Evolutionary conservation across 164 flowering plant species (phyloP), one percentile per base, ranked within the genome.

Genomic region (Magnolia changhungtana): DNA sequence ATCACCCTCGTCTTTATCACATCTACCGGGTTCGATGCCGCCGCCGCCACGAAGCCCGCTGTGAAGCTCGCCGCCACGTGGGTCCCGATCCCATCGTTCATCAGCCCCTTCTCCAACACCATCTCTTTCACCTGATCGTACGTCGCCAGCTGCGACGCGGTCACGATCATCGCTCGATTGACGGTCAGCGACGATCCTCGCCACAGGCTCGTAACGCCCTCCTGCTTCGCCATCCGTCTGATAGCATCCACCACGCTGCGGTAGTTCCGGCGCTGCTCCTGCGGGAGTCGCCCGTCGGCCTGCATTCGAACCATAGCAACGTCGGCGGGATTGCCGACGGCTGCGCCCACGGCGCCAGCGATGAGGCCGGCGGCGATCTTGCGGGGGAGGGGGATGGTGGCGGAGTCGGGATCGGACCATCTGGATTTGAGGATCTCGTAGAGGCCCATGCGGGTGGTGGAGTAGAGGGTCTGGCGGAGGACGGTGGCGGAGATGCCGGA

Each of bases 221-320:
- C 98, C 72, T 80, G 83, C 64, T 82, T 86, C 0, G 82, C 7
- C 94, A 92, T 94, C 23, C 82, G 82, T 1, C 81, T 50, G 24
- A 94, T 89, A 2, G 98, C 98, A 72, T 94, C 97, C 20, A 84
- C 75, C 8, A 91, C 97, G 82, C 89, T 82, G 72, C 81, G 84
- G 91, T 94, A 94, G 81, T 94, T 94, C 3, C 97, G 86, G 19
- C 97, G 92, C 76, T 92, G 85, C 1, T 82, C 85, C 37, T 21
- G 19, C 0, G 98, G 98, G 24, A 94, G 94, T 3, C 97, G 83
- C 2, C 97, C 97, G 82, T 94, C 98, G 63, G 96, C 98, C 58
- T 92, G 98, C 98, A 92, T 94, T 13, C 96, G 86, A 14, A 94
- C 98, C 98, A 94, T 94, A 9, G 98, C 96, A 24, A 94, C 93